phyloP scores from a whole-genome alignment of 371 early-diverging fungal genomes.

The Mucor irregularis region DNA sequence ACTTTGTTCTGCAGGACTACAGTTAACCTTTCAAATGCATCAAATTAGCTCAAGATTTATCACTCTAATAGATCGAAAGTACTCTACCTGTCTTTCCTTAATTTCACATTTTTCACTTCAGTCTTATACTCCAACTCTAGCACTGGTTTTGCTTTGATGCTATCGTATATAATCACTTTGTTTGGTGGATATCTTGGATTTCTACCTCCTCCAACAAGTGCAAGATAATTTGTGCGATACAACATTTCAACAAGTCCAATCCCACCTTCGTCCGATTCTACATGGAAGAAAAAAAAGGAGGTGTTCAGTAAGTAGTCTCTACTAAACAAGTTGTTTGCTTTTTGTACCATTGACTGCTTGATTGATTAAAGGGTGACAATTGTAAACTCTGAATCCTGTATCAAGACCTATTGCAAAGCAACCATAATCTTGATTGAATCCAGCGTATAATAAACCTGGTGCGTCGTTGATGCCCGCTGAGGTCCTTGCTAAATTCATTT shows the following conservation, averaged over 20 bases:
- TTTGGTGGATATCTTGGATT: conserved; percentile 87
- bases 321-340: not conserved
- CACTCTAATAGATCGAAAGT: not conserved
- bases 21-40: conserved; percentile 58
- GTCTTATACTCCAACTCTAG: conserved; percentile 81
- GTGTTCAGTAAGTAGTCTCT: not conserved
- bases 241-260: conserved; percentile 95
- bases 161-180: conserved; percentile 91
- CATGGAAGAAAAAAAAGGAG: not conserved
- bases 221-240: conserved; percentile 90
- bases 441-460: conserved; percentile 63
- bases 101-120: conserved; percentile 79
- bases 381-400: conserved; percentile 89
- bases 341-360: conserved; percentile 75
- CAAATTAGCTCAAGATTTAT: not conserved
- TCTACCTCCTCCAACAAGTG: conserved; percentile 94
- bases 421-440: conserved; percentile 84
- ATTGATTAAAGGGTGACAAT: conserved; percentile 89
- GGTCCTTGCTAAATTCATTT: conserved; percentile 62
- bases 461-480: conserved; percentile 53
- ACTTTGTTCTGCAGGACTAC: conserved; percentile 80
- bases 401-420: conserved; percentile 94
- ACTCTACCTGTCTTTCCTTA: conserved; percentile 75
- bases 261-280: conserved; percentile 85
- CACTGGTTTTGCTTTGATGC: conserved; percentile 70